Evolutionary conservation across 2,329 filamentous ascomycete species (phyloP).

Genomic region (Diplodia corticola): DNA sequence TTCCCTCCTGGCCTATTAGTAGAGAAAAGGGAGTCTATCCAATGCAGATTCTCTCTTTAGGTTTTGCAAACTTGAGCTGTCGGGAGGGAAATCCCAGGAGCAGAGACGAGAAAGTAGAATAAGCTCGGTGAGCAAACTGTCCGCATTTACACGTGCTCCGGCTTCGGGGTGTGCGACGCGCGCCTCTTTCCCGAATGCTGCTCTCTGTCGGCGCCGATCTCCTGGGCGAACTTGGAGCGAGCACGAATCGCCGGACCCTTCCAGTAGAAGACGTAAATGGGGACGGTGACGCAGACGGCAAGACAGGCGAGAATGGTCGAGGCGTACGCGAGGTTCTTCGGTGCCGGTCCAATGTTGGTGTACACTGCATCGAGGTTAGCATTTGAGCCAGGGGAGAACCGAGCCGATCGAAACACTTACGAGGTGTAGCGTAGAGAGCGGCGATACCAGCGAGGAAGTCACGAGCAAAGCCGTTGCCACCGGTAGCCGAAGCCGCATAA

Average conservation of each 20-base stretch:
- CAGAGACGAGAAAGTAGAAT: not conserved
- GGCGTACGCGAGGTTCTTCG: conserved; percentile 52
- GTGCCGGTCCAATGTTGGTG: conserved; percentile 32
- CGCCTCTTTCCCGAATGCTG: conserved; percentile 30
- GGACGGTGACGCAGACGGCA: conserved; percentile 52
- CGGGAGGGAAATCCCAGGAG: not conserved
- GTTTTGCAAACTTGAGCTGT: not conserved
- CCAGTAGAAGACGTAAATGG: conserved; percentile 58
- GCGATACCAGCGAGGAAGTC: conserved; percentile 73
- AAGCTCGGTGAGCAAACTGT: too few relatives aligned
- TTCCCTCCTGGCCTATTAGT: not conserved
- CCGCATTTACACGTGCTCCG: not conserved
- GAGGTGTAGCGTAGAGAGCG: conserved; percentile 65
- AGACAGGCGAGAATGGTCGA: conserved; percentile 56
- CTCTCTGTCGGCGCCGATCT: conserved; percentile 37
- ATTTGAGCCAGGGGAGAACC: conserved; percentile 27
- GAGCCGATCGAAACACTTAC: conserved; percentile 25
- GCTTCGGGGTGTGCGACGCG: not conserved
- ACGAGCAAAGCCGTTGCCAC: conserved; percentile 72
- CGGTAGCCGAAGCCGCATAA: conserved; percentile 72
- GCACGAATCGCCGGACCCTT: conserved; percentile 56
- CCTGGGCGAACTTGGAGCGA: conserved; percentile 55
- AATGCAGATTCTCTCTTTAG: not conserved
- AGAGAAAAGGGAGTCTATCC: not conserved
- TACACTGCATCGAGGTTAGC: conserved; percentile 30